A percentile compares a stretch with the other conserved stretches of the same genome.
These are phyloP conservation scores for Linanthus parryae DNA, from an alignment of 148 eudicot species.

Conservation along the genomic window DNA sequence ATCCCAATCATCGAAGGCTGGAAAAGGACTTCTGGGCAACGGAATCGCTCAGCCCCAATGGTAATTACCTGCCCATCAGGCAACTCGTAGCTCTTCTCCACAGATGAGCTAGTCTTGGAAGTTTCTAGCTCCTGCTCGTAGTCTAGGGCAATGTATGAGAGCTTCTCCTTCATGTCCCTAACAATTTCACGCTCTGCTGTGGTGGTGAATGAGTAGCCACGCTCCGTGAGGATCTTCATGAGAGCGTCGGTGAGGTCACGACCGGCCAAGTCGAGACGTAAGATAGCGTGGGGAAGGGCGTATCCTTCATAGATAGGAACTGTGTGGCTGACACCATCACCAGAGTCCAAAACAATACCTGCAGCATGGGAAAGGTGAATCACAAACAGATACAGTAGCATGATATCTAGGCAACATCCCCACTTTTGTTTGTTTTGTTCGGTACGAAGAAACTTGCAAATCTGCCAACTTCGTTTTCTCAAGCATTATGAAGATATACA, in stretches of 20 bases:
- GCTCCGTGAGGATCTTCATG: conserved; percentile 21
- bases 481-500: too few species aligned
- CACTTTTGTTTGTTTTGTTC: too few species aligned
- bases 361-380: too few species aligned
- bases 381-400: too few species aligned
- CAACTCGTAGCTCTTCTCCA: conserved; percentile 19
- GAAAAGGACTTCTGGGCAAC: conserved; percentile 14
- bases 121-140: conserved; percentile 19
- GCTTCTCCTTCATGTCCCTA: conserved; percentile 20
- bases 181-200: conserved; percentile 20
- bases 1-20: conserved; percentile 13
- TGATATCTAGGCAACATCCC: too few species aligned
- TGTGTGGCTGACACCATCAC: conserved; percentile 15
- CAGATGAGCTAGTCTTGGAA: conserved; percentile 17
- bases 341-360: conserved; percentile 12
- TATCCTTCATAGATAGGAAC: conserved; percentile 13
- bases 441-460: too few species aligned
- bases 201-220: conserved; percentile 20
- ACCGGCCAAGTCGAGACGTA: conserved; percentile 19
- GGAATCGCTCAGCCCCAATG: conserved; percentile 13
- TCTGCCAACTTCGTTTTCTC: too few species aligned
- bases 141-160: conserved; percentile 16
- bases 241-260: conserved; percentile 19
- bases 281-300: conserved; percentile 8
- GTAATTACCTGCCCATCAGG: conserved; percentile 12